Evolutionary conservation across 139 green algal species (phyloP).

Genomic region (Edaphochlamys debaryana): DNA sequence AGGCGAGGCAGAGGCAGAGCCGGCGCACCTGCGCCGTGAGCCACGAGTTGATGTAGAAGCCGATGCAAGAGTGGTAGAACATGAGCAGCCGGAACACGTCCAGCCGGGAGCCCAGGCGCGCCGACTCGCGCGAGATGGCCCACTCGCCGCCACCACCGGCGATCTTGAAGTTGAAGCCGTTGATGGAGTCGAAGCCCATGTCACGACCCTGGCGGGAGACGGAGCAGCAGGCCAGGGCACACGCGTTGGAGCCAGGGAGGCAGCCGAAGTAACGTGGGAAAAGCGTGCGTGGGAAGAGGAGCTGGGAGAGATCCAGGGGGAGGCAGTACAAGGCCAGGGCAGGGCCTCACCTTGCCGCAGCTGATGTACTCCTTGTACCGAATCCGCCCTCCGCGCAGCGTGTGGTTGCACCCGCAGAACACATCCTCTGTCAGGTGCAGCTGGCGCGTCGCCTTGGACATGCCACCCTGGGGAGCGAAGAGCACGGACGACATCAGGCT

Average conservation of each 20-base stretch:
- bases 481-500: no score
- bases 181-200: slow-evolving; percentile 94
- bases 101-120: slow-evolving; percentile 65
- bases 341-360: slow-evolving; percentile 69
- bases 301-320: no score
- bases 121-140: slow-evolving; percentile 80
- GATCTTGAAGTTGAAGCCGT: slow-evolving; percentile 91
- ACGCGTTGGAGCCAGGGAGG: no score
- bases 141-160: slow-evolving; percentile 85
- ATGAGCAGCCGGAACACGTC: slow-evolving; percentile 57
- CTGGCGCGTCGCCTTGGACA: slow-evolving; percentile 55
- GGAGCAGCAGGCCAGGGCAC: no score
- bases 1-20: neutral
- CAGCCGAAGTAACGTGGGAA: neutral
- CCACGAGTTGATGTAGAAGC: slow-evolving; percentile 62
- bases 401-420: slow-evolving; percentile 86
- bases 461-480: slow-evolving; percentile 50
- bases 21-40: slow-evolving; percentile 38
- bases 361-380: slow-evolving; percentile 71
- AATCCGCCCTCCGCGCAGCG: slow-evolving; percentile 76
- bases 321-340: no score
- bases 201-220: slow-evolving; percentile 79
- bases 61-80: slow-evolving; percentile 58
- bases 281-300: neutral
- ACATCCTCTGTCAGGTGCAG: slow-evolving; percentile 83